phyloP scores from a whole-genome alignment of 2,329 filamentous ascomycete genomes.

The Metarhizium sp. region DNA sequence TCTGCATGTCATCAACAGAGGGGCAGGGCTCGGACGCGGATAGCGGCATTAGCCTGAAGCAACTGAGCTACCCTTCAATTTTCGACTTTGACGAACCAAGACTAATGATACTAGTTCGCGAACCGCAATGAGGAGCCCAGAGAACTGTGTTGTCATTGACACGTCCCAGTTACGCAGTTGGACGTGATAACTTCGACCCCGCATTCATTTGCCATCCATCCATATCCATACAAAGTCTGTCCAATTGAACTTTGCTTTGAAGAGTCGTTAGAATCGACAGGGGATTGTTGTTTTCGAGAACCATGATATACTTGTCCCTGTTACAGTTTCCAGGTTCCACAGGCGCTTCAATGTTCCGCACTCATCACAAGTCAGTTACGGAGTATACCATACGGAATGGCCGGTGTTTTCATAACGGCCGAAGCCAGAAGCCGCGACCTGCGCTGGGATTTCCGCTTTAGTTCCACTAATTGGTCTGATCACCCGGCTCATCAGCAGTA shows the following conservation, averaged over 20 bases:
- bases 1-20: slow-evolving; percentile 5
- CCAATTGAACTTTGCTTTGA: not conserved
- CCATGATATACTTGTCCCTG: not conserved
- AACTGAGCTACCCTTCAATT: not conserved
- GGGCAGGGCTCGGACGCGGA: slow-evolving; percentile 8
- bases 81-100: not conserved
- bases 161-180: not conserved
- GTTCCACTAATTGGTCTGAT: not conserved
- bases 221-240: not conserved
- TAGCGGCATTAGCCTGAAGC: slow-evolving; percentile 6
- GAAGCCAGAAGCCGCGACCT: not conserved
- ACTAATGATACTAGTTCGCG: not conserved
- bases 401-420: not conserved
- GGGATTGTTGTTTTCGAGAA: not conserved
- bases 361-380: too few species aligned
- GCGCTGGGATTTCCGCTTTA: not conserved
- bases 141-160: not conserved
- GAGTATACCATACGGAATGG: too few species aligned
- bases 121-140: not conserved
- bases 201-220: not conserved
- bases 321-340: too few species aligned
- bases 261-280: too few species aligned
- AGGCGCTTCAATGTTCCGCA: too few species aligned
- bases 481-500: not conserved
- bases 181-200: not conserved